Evolutionary conservation across 73 alveolate species (phyloP), one percentile per base, ranked within the genome.

Genomic region (Loxodes magnus): DNA sequence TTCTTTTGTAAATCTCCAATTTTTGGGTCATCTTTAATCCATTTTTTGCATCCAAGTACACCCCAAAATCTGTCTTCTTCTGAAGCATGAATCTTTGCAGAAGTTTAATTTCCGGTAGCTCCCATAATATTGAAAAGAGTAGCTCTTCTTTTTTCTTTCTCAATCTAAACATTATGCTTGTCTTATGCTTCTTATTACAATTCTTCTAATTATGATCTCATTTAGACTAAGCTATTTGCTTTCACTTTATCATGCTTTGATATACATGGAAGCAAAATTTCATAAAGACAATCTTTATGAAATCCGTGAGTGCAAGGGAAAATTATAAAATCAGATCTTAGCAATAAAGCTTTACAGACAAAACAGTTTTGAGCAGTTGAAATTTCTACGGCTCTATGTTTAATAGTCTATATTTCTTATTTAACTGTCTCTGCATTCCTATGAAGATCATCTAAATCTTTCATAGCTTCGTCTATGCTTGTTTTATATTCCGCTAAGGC

Each of bases 281-380:
- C 39, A 1, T 25, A 9, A 7, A 46, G 17, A 2, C 59, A 46
- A 24, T 46, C 94, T 66, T 84, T 86, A 50, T 86, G 97, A 79
- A 81, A 86, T 22, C 87, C 91, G 71, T 86, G 97, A 35, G 71
- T 64, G 57, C 97, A 86, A 4, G 93, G 97, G 63, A 79, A 86
- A 2, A 83, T 77, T 65, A 81, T 81, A 63, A 86, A 86, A 23
- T 79, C 72, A 27, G 74, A 75, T 33, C 49, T 51, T 50, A 86
- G 64, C 31, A 77, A 38, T 24, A 79, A 43, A 16, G 67, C 61
- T 50, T 31, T 51, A 56, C 97, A 86, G 15, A 76, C 63, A 35
- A 76, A 88, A 57, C 97, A 86, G 51, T 56, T 59, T 38, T 81
- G 76, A 34, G 59, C n/a, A 16, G 85, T 69, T 35, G 82, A 71